Evolutionary conservation across 352 stramenopile genomes (phyloP), one percentile per base, ranked within the genome.

Genomic region (Hyaloperonospora brassicae): DNA sequence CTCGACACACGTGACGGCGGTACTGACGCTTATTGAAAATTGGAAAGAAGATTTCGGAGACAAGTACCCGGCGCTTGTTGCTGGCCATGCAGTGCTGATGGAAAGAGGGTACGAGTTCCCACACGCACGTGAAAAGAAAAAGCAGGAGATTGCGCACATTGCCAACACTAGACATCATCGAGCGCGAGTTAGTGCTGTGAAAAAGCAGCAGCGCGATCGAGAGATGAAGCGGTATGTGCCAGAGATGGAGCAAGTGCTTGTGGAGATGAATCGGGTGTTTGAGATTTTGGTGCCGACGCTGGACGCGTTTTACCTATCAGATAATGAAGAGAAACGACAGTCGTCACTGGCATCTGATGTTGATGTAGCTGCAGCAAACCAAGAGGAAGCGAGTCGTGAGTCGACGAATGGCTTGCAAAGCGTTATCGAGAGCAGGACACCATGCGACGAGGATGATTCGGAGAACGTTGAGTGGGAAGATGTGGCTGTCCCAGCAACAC

Each of bases 211-310:
- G 31, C 46, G 57, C 31, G 64, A 64, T 25, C 54, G 45, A n/a
- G 77, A 87, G 47, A 87, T 90, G 73, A 59, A 43, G 7, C 56
- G 52, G 21, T 55, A 66, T 38, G 61, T 78, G 14, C 69, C 73
- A 0, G 79, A 90, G 54, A 88, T 90, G 61, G 77, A 87, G 59
- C 60, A 70, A 13, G 62, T 79, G 48, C 51, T 90, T 1, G 48
- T 69, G 17, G 79, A 87, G 57, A 87, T 87, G 79, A 69, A 90
- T 53, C 68, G 66, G n/a, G 70, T 82, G 31, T 88, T 87, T 52
- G 71, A 86, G 59, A 86, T 90, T 31, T 53, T 90, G 5, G 70
- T 90, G 23, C 79, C 79, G 31, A 90, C 76, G 14, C 47, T 90
- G 12, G 79, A 90, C 38, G 65, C 72, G 7, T 90, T 90, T 59